Conservation (phyloP, 805 yeast genomes). For the Ogataea neopini region DNA sequence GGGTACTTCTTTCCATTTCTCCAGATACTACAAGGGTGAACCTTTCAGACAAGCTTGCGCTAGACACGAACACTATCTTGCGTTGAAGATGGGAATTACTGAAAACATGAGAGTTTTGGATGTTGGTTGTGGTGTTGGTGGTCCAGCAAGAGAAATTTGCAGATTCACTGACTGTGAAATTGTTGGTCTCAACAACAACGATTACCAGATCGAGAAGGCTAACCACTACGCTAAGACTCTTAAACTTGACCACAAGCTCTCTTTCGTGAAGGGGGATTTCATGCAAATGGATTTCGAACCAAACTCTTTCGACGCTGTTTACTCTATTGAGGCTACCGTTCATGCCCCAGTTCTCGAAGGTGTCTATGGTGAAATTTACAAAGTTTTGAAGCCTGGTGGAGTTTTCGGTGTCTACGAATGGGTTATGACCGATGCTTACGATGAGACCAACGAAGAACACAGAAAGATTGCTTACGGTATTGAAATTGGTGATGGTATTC, state of each 20-base stretch:
- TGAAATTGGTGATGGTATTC: slow-evolving; percentile 98
- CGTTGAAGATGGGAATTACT: slow-evolving; percentile 76
- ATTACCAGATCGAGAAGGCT: slow-evolving; percentile 93
- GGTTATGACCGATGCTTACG: slow-evolving; percentile 96
- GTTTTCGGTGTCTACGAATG: slow-evolving; percentile 97
- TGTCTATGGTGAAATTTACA: slow-evolving; percentile 91
- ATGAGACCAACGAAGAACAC: slow-evolving; percentile 83
- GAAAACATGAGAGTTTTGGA: slow-evolving; percentile 87
- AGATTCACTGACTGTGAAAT: slow-evolving; percentile 86
- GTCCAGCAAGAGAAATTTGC: slow-evolving; percentile 95
- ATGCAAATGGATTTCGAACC: slow-evolving; percentile 98
- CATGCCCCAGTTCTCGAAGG: slow-evolving; percentile 97
- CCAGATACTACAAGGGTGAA: slow-evolving; percentile 91
- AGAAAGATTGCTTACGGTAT: slow-evolving; percentile 95
- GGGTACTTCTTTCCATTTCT: slow-evolving; percentile 98
- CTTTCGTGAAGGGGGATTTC: slow-evolving; percentile 94
- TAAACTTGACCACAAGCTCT: slow-evolving; percentile 70
- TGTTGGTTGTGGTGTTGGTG: slow-evolving; percentile 99
- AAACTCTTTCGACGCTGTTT: slow-evolving; percentile 90
- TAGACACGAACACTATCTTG: slow-evolving; percentile 95
- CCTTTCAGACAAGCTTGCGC: slow-evolving; percentile 93
- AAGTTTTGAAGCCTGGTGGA: slow-evolving; percentile 97
- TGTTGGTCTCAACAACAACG: slow-evolving; percentile 94
- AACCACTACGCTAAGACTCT: slow-evolving; percentile 69
- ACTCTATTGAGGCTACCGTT: slow-evolving; percentile 98